phyloP scores from a whole-genome alignment of 345 rosid species.

The Limnanthes douglasii region DNA sequence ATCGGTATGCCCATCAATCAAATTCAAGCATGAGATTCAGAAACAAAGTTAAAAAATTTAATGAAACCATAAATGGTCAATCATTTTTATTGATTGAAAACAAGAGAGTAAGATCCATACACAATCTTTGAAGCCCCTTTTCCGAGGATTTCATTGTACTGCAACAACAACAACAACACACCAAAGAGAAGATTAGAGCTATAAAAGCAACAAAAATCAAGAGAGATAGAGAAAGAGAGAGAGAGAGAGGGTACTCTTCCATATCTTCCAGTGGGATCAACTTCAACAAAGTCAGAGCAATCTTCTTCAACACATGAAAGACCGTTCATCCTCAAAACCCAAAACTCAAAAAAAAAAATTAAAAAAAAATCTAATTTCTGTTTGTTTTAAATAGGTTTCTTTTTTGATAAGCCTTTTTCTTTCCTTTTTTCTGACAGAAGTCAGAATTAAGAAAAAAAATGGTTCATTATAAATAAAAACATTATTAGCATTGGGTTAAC shows the following conservation, averaged over 20 bases:
- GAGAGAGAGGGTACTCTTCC: constrained; percentile 45
- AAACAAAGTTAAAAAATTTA: background rate
- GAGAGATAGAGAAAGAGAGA: constrained; percentile 3
- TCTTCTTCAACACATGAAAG: constrained; percentile 31
- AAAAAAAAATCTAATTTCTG: constrained; percentile 6
- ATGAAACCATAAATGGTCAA: constrained; percentile 1
- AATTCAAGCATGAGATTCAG: constrained; percentile 1
- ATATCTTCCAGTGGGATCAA: constrained; percentile 98
- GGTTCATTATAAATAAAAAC: too few species aligned
- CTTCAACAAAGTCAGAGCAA: constrained; percentile 68
- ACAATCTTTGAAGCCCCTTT: constrained; percentile 98
- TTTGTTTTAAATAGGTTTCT: constrained; percentile 2
- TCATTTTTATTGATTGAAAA: background rate
- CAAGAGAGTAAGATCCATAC: constrained; percentile 28
- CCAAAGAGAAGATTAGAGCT: too few species aligned
- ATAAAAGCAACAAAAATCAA: background rate
- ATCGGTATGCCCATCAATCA: constrained; percentile 6
- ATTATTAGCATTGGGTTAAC: too few species aligned
- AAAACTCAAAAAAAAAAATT: constrained; percentile 3
- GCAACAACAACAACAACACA: constrained; percentile 15
- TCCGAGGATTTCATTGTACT: constrained; percentile 90
- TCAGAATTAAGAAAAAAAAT: too few species aligned
- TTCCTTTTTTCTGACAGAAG: constrained; percentile 7
- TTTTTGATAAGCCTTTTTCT: constrained; percentile 7
- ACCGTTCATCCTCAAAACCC: constrained; percentile 41